Conservation (phyloP, 495 filamentous ascomycete species). For the Penicillium ucsense region DNA sequence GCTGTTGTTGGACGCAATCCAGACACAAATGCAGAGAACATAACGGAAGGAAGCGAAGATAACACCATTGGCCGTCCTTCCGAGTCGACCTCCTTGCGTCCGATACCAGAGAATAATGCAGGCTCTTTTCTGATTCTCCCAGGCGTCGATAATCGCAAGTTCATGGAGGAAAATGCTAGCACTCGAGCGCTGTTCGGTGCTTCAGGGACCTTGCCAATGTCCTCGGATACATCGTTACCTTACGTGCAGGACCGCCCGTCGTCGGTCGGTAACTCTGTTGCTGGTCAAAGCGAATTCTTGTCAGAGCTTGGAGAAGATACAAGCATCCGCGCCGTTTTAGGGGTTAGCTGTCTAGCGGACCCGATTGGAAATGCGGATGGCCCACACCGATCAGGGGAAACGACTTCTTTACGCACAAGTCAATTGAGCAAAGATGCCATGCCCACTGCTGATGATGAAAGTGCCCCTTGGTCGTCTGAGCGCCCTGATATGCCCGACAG, state of each 20-base stretch:
- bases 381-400: constrained; percentile 19
- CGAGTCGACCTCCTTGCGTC: constrained; percentile 4
- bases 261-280: constrained; percentile 19
- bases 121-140: constrained; percentile 26
- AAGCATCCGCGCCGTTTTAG: constrained; percentile 29
- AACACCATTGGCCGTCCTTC: background rate
- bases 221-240: constrained; percentile 14
- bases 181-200: constrained; percentile 30
- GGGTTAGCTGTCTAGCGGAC: constrained; percentile 22
- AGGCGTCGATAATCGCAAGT: constrained; percentile 18
- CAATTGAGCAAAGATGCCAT: constrained; percentile 1
- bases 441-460: background rate
- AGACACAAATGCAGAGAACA: constrained; percentile 2
- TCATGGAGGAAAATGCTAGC: constrained; percentile 26
- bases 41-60: background rate
- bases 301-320: constrained; percentile 20
- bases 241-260: constrained; percentile 13
- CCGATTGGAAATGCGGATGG: constrained; percentile 10
- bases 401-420: constrained; percentile 10
- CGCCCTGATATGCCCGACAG: constrained; percentile 25
- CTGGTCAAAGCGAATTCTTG: constrained; percentile 26
- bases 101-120: constrained; percentile 10
- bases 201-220: constrained; percentile 19
- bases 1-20: constrained; percentile 6
- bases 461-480: constrained; percentile 4